A percentile compares a stretch with the other conserved stretches of the same genome.
phyloP scores from a whole-genome alignment of 2,329 filamentous ascomycete species.

The Berkeleyomyces rouxiae region DNA sequence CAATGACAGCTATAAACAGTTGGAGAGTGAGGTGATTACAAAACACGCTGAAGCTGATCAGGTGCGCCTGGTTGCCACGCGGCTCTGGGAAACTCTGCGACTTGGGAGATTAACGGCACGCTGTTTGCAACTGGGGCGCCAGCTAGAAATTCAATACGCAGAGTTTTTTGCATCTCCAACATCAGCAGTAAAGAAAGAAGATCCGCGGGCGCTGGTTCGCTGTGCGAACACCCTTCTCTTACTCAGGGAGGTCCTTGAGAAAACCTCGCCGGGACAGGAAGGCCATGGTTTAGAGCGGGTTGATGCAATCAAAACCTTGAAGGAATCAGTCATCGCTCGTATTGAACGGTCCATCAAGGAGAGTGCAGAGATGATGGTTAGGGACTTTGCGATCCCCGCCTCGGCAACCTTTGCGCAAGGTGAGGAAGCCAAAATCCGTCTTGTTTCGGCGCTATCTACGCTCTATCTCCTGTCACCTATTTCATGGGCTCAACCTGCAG shows the following conservation, averaged over 20 bases:
- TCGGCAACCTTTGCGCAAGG: conserved; percentile 43
- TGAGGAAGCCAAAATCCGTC: conserved; percentile 59
- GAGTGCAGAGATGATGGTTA: conserved; percentile 59
- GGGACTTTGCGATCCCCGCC: conserved; percentile 58
- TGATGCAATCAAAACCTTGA: conserved; percentile 52
- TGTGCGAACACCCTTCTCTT: conserved; percentile 66
- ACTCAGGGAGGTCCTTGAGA: conserved; percentile 54
- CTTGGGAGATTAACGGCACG: conserved; percentile 61
- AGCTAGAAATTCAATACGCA: conserved; percentile 70
- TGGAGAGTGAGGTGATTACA: conserved; percentile 72
- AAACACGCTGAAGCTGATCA: conserved; percentile 77
- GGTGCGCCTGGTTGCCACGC: conserved; percentile 57
- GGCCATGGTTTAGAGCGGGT: conserved; percentile 61
- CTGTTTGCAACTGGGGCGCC: conserved; percentile 65
- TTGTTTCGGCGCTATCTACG: conserved; percentile 56
- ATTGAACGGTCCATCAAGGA: conserved; percentile 58
- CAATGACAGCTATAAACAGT: conserved; percentile 67
- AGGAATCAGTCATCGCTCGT: conserved; percentile 51
- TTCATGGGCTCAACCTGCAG: conserved; percentile 16
- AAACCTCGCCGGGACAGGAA: conserved; percentile 53
- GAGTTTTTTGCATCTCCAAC: conserved; percentile 37
- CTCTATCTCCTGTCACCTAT: conserved; percentile 70
- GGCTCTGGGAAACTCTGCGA: conserved; percentile 64
- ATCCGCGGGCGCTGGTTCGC: conserved; percentile 64
- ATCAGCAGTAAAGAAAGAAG: conserved; percentile 37